These are phyloP conservation scores for Picea abies DNA, from an alignment of 83 land plant genomes.

Conservation along the genomic window DNA sequence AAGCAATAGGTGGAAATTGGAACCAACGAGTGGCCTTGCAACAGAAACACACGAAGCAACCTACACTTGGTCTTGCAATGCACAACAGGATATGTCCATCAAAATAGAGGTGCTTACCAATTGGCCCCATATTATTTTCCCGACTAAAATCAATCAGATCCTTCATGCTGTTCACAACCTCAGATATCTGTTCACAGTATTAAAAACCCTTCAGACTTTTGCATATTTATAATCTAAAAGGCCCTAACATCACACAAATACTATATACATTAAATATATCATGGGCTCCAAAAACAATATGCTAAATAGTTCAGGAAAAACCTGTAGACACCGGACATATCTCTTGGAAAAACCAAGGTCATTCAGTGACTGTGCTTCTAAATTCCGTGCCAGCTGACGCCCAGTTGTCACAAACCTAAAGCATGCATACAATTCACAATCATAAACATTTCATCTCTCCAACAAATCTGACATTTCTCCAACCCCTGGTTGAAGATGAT, in stretches of 20 bases:
- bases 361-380: constrained; percentile 86
- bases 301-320: constrained; percentile 4
- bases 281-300: neutral
- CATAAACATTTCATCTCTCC: neutral
- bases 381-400: constrained; percentile 78
- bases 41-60: neutral
- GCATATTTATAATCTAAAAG: neutral
- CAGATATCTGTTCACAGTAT: constrained; percentile 72
- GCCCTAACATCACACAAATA: neutral
- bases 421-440: constrained; percentile 1
- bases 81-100: neutral
- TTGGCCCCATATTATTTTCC: constrained; percentile 83
- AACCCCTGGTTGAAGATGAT: neutral
- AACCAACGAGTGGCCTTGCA: too few species aligned
- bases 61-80: neutral
- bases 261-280: neutral
- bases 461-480: neutral
- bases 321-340: constrained; percentile 97
- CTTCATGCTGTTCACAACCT: constrained; percentile 97
- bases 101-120: constrained; percentile 48
- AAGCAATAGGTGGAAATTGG: too few species aligned
- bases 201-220: neutral
- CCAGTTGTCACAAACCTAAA: constrained; percentile 83
- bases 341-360: constrained; percentile 96
- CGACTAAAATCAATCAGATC: constrained; percentile 87